phyloP scores from a whole-genome alignment of 768 basidiomycete species.

The Psilocybe sp. region DNA sequence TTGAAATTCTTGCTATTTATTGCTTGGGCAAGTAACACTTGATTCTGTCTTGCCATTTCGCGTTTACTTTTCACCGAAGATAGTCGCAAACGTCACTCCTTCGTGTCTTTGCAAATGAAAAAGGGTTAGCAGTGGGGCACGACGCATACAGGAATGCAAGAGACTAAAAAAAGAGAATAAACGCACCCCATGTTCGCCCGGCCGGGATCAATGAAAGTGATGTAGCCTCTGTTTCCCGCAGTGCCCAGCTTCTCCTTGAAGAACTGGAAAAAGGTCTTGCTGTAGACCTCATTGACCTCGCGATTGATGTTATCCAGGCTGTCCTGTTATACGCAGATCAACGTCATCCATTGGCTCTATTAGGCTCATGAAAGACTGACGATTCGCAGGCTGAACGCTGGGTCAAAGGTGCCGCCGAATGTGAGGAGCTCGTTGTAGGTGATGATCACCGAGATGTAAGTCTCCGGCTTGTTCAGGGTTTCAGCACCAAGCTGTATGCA shows the following conservation, averaged over 20 bases:
- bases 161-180: neutral
- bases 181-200: conserved; percentile 45
- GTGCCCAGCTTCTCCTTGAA: conserved; percentile 53
- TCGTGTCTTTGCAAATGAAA: conserved; percentile 27
- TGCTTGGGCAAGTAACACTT: neutral
- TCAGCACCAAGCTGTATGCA: conserved; percentile 46
- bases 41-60: too few species aligned
- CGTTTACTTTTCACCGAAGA: conserved; percentile 31
- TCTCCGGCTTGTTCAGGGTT: conserved; percentile 52
- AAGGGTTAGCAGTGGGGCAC: too few species aligned
- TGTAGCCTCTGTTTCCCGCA: conserved; percentile 54
- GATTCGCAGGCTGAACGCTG: conserved; percentile 56
- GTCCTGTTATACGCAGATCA: conserved; percentile 30
- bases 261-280: conserved; percentile 51
- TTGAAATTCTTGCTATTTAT: too few species aligned
- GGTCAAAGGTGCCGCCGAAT: conserved; percentile 62
- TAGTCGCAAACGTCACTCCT: conserved; percentile 43
- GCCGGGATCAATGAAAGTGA: conserved; percentile 56
- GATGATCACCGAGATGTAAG: conserved; percentile 51
- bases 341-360: neutral
- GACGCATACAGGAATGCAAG: neutral
- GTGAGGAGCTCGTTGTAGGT: conserved; percentile 58
- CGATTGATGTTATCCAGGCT: conserved; percentile 56
- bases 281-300: conserved; percentile 48
- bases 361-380: conserved; percentile 36